Base-by-base conservation (phyloP, 306 rosid species). In the Lathyrus tuberosus region DNA sequence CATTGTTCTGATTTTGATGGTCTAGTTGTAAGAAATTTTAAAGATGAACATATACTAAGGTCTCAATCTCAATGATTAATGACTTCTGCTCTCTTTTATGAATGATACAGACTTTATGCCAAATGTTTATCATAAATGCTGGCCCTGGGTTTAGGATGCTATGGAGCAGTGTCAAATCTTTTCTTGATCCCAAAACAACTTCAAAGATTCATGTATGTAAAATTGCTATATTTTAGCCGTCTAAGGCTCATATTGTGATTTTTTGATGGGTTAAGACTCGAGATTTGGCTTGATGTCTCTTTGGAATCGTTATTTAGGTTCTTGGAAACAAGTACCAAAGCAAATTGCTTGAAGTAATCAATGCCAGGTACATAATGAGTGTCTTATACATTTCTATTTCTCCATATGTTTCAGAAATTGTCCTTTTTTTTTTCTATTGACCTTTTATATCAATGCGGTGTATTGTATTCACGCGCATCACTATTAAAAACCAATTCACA, bases 111-210 rank as follows among this genome's bases (percentile, higher is more conserved):
- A 94, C 99, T 70, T 95, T 94, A 46, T 82, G 75, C 77, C 97
- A 94, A 84, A 94, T 94, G 99, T 91, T 88, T 77, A 89, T 94
- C 66, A 94, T 94, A 73, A 94, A 94, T 84, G 99, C 97, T 72
- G 97, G 99, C 71, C 89, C 92, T 53, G 99, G 99, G 71, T 94
- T 94, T 80, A 88, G 99, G 83, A 76, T 94, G 67, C 81, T 91
- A 11, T 94, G 96, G 99, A 91, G 72, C 84, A 84, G 96, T 22
- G 86, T 94, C 59, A 94, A 94, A 81, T 79, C 89, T 69, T 94
- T 94, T 59, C 88, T 94, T 5, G 98, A 94, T 84, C 99, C 99
- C 41, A 91, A 84, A 71, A 94, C 99, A 66, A 86, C 99, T 69
- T 91, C 99, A 42, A 94, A 94, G 81, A 94, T 94, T 62, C 97